Evolutionary conservation across 805 yeast species (phyloP).

Genomic region (Suhomyces canberraensis): DNA sequence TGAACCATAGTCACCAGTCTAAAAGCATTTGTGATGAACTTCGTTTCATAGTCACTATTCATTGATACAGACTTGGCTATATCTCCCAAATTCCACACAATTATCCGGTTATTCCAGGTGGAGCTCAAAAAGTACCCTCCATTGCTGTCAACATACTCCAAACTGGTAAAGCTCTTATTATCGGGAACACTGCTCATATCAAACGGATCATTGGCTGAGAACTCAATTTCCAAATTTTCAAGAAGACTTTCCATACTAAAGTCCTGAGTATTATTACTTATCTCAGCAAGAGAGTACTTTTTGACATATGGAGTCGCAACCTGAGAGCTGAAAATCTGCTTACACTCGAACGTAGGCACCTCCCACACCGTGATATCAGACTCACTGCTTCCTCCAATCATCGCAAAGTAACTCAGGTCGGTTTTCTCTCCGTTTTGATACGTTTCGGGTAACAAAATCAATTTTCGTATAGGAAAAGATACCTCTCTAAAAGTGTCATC

Average conservation of each 20-base stretch:
- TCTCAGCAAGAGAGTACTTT: slow-evolving; percentile 21
- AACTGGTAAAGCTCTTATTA: slow-evolving; percentile 13
- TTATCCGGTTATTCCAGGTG: slow-evolving; percentile 25
- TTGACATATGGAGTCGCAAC: slow-evolving; percentile 18
- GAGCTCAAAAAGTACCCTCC: slow-evolving; percentile 19
- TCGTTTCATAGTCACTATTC: slow-evolving; percentile 15
- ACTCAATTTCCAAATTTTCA: slow-evolving; percentile 16
- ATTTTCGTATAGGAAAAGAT: slow-evolving; percentile 34
- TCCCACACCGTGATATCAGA: slow-evolving; percentile 74
- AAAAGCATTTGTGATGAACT: slow-evolving; percentile 16
- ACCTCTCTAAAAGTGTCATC: slow-evolving; percentile 12
- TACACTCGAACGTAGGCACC: slow-evolving; percentile 59
- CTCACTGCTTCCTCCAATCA: slow-evolving; percentile 64
- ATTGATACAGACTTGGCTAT: slow-evolving; percentile 16
- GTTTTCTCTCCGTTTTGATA: slow-evolving; percentile 17
- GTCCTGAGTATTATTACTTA: slow-evolving; percentile 13
- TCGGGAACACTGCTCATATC: slow-evolving; percentile 3
- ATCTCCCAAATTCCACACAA: slow-evolving; percentile 26
- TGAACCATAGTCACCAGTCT: slow-evolving; percentile 35
- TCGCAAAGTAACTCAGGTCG: slow-evolving; percentile 33
- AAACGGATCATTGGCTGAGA: slow-evolving; percentile 11
- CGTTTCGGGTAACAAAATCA: slow-evolving; percentile 43
- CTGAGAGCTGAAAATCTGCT: slow-evolving; percentile 26
- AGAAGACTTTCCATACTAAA: slow-evolving; percentile 16
- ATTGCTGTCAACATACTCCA: slow-evolving; percentile 2